These are phyloP conservation scores for Eucalyptus leucophloia DNA, from an alignment of 345 rosid species.

Conservation along the genomic window DNA sequence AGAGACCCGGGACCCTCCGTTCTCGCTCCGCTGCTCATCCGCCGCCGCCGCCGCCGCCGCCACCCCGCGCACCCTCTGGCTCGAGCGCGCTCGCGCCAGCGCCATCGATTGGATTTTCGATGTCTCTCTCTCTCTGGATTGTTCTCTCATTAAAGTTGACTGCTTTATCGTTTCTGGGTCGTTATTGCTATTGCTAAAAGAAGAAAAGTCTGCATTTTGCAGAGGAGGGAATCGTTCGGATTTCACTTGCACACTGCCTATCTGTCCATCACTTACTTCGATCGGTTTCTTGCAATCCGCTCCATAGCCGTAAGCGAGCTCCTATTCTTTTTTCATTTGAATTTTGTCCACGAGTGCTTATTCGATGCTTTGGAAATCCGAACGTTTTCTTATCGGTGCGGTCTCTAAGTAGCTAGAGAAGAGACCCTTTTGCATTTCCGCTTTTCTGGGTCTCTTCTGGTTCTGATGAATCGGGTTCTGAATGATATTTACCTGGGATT, in stretches of 20 bases:
- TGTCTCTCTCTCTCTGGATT: conserved; percentile 6
- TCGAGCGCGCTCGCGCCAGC: conserved; percentile 34
- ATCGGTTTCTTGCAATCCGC: conserved; percentile 54
- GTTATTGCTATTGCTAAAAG: neutral
- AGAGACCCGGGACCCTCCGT: neutral
- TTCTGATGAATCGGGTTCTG: neutral
- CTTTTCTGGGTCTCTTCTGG: neutral
- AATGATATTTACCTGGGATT: neutral
- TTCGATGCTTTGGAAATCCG: neutral
- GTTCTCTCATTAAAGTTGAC: neutral
- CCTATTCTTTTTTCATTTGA: neutral
- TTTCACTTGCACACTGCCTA: conserved; percentile 61
- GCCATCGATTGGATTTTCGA: conserved; percentile 76
- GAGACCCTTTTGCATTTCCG: neutral
- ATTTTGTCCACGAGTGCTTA: neutral
- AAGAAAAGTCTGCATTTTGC: neutral
- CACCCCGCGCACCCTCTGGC: neutral
- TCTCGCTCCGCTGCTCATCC: neutral
- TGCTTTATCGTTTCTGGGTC: neutral
- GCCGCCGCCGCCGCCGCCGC: neutral
- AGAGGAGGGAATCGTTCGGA: conserved; percentile 57
- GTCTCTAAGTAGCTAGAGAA: neutral
- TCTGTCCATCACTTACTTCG: conserved; percentile 55
- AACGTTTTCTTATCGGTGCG: neutral
- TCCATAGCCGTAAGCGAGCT: conserved; percentile 45